Conservation (phyloP, 345 rosid genomes). For the Reutealis trisperma region DNA sequence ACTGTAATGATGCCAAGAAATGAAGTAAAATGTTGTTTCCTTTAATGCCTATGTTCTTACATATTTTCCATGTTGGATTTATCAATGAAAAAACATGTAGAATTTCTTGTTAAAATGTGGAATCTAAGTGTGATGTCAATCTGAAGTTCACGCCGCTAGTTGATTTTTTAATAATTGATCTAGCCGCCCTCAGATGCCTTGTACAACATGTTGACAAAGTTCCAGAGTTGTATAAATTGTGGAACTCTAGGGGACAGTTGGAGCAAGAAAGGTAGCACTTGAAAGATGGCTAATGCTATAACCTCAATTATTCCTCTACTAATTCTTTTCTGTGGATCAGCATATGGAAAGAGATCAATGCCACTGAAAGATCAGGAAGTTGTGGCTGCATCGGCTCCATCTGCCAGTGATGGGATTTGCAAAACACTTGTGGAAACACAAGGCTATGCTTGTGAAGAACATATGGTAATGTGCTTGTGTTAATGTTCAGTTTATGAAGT, state of each 20-base stretch:
- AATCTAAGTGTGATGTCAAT: constrained; percentile 10
- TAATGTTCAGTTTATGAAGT: neutral
- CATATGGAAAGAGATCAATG: constrained; percentile 20
- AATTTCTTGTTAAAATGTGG: constrained; percentile 25
- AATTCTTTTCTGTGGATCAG: constrained; percentile 29
- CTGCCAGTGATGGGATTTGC: constrained; percentile 37
- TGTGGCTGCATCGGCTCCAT: constrained; percentile 10
- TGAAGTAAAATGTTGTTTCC: constrained; percentile 1
- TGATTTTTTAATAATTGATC: neutral
- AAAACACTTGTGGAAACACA: constrained; percentile 34
- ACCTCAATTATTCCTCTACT: constrained; percentile 14
- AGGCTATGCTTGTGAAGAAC: constrained; percentile 42
- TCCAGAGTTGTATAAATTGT: constrained; percentile 3
- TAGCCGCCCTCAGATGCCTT: constrained; percentile 14
- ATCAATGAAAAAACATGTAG: neutral
- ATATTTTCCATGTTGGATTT: neutral
- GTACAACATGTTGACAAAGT: neutral
- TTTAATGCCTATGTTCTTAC: neutral
- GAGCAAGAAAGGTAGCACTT: constrained; percentile 8
- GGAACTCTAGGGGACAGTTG: constrained; percentile 1
- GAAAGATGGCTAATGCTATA: constrained; percentile 20
- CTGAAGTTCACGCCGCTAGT: neutral
- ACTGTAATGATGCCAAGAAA: constrained; percentile 2
- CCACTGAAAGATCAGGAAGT: constrained; percentile 2
- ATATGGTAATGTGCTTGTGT: constrained; percentile 26